phyloP scores from a whole-genome alignment of 1,139 yeast genomes.

The Lizanozyma gosingica region DNA sequence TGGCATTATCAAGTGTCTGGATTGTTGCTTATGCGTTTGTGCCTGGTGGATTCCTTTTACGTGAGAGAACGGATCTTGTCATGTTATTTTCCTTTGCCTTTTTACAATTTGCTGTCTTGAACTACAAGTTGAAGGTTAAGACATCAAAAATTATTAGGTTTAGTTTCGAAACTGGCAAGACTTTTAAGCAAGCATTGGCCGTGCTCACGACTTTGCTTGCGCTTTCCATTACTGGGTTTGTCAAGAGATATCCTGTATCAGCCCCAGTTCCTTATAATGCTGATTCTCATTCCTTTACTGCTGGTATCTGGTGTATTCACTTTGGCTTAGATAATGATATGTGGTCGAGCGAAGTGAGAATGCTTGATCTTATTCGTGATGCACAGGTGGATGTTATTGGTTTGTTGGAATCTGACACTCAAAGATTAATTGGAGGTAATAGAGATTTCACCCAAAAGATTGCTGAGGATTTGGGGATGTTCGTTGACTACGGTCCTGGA shows the following conservation, averaged over 20 bases:
- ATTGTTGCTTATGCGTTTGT: slow-evolving; percentile 97
- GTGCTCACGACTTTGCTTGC: slow-evolving; percentile 24
- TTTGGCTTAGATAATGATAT: slow-evolving; percentile 94
- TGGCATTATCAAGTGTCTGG: slow-evolving; percentile 85
- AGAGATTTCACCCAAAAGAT: slow-evolving; percentile 86
- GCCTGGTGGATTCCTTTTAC: slow-evolving; percentile 79
- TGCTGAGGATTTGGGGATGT: slow-evolving; percentile 91
- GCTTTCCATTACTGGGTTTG: slow-evolving; percentile 15
- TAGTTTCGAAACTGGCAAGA: slow-evolving; percentile 12
- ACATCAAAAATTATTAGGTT: slow-evolving; percentile 16
- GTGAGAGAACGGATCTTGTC: slow-evolving; percentile 82
- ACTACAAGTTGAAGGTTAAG: slow-evolving; percentile 20
- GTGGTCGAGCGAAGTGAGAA: slow-evolving; percentile 95
- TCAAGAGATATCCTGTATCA: slow-evolving; percentile 48
- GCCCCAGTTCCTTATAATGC: slow-evolving; percentile 71
- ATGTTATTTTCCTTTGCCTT: slow-evolving; percentile 37
- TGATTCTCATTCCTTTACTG: slow-evolving; percentile 67
- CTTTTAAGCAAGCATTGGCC: slow-evolving; percentile 17
- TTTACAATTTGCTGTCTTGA: slow-evolving; percentile 32
- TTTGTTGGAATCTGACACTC: slow-evolving; percentile 85
- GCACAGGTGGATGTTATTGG: slow-evolving; percentile 90
- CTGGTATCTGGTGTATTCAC: slow-evolving; percentile 98
- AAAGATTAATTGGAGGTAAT: slow-evolving; percentile 89
- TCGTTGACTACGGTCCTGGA: slow-evolving; percentile 95
- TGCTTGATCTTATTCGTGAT: slow-evolving; percentile 74